Conservation (phyloP, 352 stramenopile species). For the Pythium scleroteichum region DNA sequence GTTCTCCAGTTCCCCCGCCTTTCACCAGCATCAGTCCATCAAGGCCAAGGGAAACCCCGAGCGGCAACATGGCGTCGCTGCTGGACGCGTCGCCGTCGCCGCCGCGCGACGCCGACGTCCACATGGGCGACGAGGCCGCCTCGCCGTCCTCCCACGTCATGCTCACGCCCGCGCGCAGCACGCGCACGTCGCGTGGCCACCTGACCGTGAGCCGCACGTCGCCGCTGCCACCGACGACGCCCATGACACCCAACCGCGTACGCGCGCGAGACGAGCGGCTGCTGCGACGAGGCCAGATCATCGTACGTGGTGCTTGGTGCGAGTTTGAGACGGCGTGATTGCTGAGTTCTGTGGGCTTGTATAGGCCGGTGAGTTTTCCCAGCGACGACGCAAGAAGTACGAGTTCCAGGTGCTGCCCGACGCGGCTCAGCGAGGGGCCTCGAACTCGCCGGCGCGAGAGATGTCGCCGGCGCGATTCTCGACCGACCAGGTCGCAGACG, state of each 20-base stretch:
- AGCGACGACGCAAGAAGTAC: conserved; percentile 44
- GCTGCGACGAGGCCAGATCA: conserved; percentile 28
- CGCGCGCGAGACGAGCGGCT: conserved; percentile 30
- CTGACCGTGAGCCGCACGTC: conserved; percentile 10
- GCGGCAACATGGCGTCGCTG: conserved; percentile 1
- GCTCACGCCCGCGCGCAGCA: conserved; percentile 15
- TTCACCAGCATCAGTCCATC: background rate
- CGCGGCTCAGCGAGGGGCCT: conserved; percentile 33
- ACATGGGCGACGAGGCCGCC: conserved; percentile 20
- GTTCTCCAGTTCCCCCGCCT: background rate
- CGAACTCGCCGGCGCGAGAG: conserved; percentile 33
- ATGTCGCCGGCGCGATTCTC: conserved; percentile 70
- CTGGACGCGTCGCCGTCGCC: conserved; percentile 3
- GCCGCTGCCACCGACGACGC: conserved; percentile 18
- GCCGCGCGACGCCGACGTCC: conserved; percentile 13
- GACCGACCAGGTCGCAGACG: conserved; percentile 67
- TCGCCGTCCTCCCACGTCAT: conserved; percentile 1
- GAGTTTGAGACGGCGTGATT: background rate
- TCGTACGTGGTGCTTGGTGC: conserved; percentile 33
- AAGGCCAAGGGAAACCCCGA: conserved; percentile 11
- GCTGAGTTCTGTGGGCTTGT: background rate
- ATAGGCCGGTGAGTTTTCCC: conserved; percentile 29
- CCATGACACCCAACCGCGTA: conserved; percentile 30
- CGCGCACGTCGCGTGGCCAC: background rate
- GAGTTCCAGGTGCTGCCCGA: conserved; percentile 64